These are phyloP conservation scores for Trypanosomatidae sp. DNA, from an alignment of 208 protist genomes.

Conservation along the genomic window DNA sequence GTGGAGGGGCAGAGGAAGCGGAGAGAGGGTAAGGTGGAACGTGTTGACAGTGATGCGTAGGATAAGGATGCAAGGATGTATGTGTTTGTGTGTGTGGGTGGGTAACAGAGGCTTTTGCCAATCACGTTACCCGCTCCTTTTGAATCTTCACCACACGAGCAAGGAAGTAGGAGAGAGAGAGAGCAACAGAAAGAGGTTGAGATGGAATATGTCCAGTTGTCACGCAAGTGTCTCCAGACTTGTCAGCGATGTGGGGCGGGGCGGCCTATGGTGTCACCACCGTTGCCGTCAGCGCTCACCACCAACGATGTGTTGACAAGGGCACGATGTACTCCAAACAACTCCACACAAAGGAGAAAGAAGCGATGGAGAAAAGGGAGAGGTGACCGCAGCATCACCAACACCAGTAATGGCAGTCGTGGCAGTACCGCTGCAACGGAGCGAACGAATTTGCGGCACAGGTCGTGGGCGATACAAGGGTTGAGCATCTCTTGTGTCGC, in stretches of 20 bases:
- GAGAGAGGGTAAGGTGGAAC: background rate
- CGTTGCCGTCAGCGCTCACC: background rate
- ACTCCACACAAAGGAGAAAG: background rate
- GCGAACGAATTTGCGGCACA: background rate
- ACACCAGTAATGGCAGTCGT: background rate
- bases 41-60: background rate
- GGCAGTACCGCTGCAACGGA: background rate
- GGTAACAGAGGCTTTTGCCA: background rate
- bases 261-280: too few relatives aligned
- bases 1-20: background rate
- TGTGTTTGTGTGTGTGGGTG: background rate
- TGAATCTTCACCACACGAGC: background rate
- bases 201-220: background rate
- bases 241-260: background rate
- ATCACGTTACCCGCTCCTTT: background rate
- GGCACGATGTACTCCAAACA: background rate
- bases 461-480: background rate
- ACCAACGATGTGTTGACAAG: background rate
- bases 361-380: background rate
- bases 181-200: background rate
- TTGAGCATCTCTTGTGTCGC: background rate
- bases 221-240: background rate
- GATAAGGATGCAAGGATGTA: background rate
- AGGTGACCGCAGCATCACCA: background rate
- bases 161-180: background rate